phyloP scores from a whole-genome alignment of 2,329 filamentous ascomycete species.

The Penicillium griseofulvum region DNA sequence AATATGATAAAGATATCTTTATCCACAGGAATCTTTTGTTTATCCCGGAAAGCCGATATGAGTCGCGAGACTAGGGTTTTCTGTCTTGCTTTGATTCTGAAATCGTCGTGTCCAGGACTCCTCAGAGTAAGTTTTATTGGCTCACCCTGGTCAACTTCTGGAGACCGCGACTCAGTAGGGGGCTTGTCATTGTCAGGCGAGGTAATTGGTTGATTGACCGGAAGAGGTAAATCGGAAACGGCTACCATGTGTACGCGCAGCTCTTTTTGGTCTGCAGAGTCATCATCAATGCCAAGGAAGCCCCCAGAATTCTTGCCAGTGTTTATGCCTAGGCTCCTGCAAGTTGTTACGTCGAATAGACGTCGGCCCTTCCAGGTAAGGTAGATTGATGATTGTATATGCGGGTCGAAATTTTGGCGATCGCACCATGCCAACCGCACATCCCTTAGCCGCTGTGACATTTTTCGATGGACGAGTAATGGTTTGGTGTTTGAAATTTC shows the following conservation, averaged over 20 bases:
- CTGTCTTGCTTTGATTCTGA: slow-evolving; percentile 46
- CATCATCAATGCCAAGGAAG: slow-evolving; percentile 38
- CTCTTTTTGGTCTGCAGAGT: slow-evolving; percentile 51
- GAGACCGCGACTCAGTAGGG: neutral
- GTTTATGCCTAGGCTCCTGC: slow-evolving; percentile 64
- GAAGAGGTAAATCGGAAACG: slow-evolving; percentile 66
- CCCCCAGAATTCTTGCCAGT: slow-evolving; percentile 38
- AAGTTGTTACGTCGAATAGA: slow-evolving; percentile 73
- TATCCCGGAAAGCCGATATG: slow-evolving; percentile 59
- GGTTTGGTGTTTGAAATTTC: slow-evolving; percentile 59
- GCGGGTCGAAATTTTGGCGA: slow-evolving; percentile 55
- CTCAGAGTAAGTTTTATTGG: slow-evolving; percentile 51
- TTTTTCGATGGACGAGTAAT: slow-evolving; percentile 63
- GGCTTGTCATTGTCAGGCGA: neutral
- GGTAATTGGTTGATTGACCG: slow-evolving; percentile 27
- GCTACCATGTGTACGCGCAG: slow-evolving; percentile 70
- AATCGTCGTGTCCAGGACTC: slow-evolving; percentile 51
- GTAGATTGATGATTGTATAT: slow-evolving; percentile 59
- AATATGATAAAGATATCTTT: slow-evolving; percentile 64
- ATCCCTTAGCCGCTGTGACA: slow-evolving; percentile 65
- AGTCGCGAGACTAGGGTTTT: slow-evolving; percentile 62
- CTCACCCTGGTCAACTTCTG: slow-evolving; percentile 27
- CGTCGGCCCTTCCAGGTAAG: slow-evolving; percentile 75
- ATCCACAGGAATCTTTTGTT: slow-evolving; percentile 51
- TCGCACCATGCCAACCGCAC: slow-evolving; percentile 69